Conservation (phyloP, 2,329 filamentous ascomycete genomes). For the Fusarium piperis region DNA sequence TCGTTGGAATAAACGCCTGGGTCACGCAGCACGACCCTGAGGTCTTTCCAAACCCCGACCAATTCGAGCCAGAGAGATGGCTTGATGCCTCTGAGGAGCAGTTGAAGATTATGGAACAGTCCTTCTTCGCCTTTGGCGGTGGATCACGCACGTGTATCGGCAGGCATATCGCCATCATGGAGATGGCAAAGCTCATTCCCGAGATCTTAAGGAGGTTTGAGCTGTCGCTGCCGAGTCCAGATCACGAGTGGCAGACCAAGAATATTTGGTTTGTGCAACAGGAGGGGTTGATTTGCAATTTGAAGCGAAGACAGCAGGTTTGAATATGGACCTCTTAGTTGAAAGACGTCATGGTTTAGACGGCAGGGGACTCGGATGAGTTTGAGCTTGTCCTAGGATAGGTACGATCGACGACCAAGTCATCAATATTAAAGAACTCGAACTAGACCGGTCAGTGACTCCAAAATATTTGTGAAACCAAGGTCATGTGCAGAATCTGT, state of each 20-base stretch:
- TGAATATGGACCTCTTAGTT: not conserved
- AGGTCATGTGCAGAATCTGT: not conserved
- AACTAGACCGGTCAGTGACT: too few relatives aligned
- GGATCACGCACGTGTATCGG: not conserved
- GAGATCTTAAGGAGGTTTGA: not conserved
- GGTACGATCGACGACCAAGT: too few relatives aligned
- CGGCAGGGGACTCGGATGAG: too few relatives aligned
- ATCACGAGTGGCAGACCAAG: not conserved
- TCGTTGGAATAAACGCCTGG: not conserved
- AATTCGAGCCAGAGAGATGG: not conserved
- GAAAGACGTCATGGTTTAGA: not conserved
- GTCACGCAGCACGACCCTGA: not conserved
- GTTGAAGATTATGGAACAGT: not conserved
- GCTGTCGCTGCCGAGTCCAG: not conserved
- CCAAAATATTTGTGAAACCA: not conserved
- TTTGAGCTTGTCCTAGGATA: too few relatives aligned
- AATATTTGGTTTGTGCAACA: not conserved
- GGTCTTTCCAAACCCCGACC: not conserved
- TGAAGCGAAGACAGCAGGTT: not conserved
- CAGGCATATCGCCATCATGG: not conserved
- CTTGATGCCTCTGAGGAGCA: not conserved
- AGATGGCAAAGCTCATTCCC: not conserved
- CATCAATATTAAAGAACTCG: too few relatives aligned
- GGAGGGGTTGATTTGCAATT: not conserved
- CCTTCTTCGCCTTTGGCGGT: not conserved